Percentiles rank a stretch among this genome's conserved stretches.
Evolutionary conservation across 257 asterid species (phyloP).

Genomic region (Solanum lycopersicoides): DNA sequence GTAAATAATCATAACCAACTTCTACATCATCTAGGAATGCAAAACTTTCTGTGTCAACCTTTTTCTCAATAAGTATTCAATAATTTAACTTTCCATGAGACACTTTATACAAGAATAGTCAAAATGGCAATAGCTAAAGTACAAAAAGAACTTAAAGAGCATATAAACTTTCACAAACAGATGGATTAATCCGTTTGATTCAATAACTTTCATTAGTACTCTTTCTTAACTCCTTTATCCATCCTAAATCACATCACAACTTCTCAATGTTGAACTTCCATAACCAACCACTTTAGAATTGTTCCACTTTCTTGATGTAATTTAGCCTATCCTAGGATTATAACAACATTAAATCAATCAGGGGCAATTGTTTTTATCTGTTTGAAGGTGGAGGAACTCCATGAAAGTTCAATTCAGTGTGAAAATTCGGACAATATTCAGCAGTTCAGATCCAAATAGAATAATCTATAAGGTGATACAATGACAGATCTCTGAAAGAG

Average conservation of each 20-base stretch:
- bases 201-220: not conserved
- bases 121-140: not conserved
- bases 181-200: not conserved
- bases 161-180: not conserved
- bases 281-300: not conserved
- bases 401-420: not conserved
- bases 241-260: not conserved
- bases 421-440: not conserved
- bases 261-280: not conserved
- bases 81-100: not conserved
- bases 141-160: not conserved
- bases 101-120: not conserved
- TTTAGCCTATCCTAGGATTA: not conserved
- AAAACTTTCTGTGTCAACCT: not conserved
- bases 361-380: not conserved
- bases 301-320: not conserved
- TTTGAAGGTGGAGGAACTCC: not conserved
- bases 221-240: not conserved
- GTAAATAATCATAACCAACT: not conserved
- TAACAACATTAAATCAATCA: not conserved
- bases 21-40: not conserved
- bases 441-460: not conserved
- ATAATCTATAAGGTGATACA: not conserved
- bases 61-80: not conserved
- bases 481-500: not conserved